phyloP scores from a whole-genome alignment of 2,329 filamentous ascomycete genomes.

The Rutstroemia sp. region DNA sequence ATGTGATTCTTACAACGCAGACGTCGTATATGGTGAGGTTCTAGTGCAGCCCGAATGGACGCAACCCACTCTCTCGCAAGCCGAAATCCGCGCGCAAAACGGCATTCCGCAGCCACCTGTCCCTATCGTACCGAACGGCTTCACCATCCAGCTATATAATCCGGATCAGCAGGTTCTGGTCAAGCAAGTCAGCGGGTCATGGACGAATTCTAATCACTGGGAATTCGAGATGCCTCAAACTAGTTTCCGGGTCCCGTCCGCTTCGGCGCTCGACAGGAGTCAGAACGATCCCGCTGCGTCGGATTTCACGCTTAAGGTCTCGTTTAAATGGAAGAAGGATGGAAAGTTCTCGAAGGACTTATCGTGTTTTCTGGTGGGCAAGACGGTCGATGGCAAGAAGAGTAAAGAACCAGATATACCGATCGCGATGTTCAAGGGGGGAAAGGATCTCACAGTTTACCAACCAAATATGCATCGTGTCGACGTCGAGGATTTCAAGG shows the following conservation, averaged over 20 bases:
- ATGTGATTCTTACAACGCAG: slow-evolving; percentile 72
- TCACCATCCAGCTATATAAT: slow-evolving; percentile 86
- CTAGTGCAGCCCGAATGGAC: slow-evolving; percentile 79
- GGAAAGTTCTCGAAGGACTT: slow-evolving; percentile 80
- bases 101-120: slow-evolving; percentile 58
- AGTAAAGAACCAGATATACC: slow-evolving; percentile 93
- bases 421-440: slow-evolving; percentile 73
- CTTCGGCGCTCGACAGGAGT: slow-evolving; percentile 69
- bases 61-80: slow-evolving; percentile 71
- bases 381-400: slow-evolving; percentile 64
- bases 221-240: slow-evolving; percentile 88
- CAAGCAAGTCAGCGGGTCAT: slow-evolving; percentile 63
- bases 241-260: slow-evolving; percentile 74
- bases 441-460: slow-evolving; percentile 73
- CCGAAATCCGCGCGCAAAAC: slow-evolving; percentile 67
- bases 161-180: slow-evolving; percentile 77
- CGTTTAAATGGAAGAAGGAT: slow-evolving; percentile 86
- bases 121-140: slow-evolving; percentile 68
- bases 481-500: slow-evolving; percentile 90
- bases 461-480: slow-evolving; percentile 86
- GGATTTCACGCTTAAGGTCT: slow-evolving; percentile 62
- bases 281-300: slow-evolving; percentile 49
- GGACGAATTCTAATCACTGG: slow-evolving; percentile 76
- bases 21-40: slow-evolving; percentile 82
- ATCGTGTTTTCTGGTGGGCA: slow-evolving; percentile 80